Percentiles rank a stretch among this genome's conserved stretches.
These are phyloP conservation scores for Sutorius eximius DNA, from an alignment of 1,284 basidiomycete genomes.

Conservation along the genomic window DNA sequence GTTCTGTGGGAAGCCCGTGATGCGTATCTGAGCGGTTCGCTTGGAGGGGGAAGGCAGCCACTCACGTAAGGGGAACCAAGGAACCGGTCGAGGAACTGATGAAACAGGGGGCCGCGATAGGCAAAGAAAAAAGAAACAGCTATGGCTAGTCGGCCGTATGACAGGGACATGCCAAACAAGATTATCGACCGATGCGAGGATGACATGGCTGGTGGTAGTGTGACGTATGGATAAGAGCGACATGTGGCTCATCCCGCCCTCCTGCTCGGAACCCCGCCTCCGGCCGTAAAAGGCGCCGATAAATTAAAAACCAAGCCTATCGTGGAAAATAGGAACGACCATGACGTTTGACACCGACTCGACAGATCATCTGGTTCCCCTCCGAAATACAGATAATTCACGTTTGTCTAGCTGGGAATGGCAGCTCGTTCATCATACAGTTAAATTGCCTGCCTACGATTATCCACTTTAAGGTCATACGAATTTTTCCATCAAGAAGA, in stretches of 20 bases:
- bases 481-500: constrained; percentile 11
- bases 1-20: neutral
- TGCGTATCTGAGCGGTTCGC: neutral
- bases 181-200: neutral
- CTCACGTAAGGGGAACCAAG: neutral
- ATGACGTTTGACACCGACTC: neutral
- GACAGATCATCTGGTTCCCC: neutral
- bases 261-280: neutral
- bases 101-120: no score
- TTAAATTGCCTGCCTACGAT: constrained; percentile 16
- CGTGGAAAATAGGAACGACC: neutral
- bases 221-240: neutral
- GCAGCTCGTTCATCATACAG: constrained; percentile 3
- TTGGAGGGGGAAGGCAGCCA: neutral
- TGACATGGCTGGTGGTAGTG: neutral
- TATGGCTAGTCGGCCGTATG: neutral
- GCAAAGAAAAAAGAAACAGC: neutral
- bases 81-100: neutral
- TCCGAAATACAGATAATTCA: constrained; percentile 19
- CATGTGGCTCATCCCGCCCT: neutral
- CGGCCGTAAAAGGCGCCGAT: neutral
- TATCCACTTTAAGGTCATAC: constrained; percentile 1
- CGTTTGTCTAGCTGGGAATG: constrained; percentile 7
- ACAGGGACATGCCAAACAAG: neutral
- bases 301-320: neutral